Evolutionary conservation across 2,329 filamentous ascomycete species (phyloP).

Genomic region (Mycosphaerelloides madeirae): DNA sequence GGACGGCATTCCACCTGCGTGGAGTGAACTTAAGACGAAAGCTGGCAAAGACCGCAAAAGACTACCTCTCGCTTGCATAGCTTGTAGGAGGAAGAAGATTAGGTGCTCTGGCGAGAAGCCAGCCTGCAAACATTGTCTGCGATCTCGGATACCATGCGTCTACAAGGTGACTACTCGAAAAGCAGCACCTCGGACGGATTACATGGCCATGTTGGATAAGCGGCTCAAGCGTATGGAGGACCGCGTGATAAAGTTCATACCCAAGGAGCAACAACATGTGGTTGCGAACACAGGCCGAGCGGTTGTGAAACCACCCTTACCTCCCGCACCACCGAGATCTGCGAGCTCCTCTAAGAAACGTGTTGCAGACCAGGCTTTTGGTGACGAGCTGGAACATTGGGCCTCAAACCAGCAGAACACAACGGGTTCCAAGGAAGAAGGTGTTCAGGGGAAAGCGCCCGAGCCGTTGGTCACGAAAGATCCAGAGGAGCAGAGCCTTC

Average conservation of each 20-base stretch:
- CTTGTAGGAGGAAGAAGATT: conserved; percentile 95
- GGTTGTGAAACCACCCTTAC: conserved; percentile 74
- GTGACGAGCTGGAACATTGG: conserved; percentile 76
- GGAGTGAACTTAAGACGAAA: conserved; percentile 53
- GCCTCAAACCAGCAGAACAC: conserved; percentile 45
- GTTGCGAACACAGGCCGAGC: conserved; percentile 68
- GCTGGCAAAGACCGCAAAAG: conserved; percentile 95
- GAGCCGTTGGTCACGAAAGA: conserved; percentile 36
- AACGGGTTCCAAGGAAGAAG: conserved; percentile 35
- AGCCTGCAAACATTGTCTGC: conserved; percentile 90
- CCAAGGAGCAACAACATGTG: conserved; percentile 73
- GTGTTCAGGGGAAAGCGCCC: conserved; percentile 5
- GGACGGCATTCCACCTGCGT: conserved; percentile 34
- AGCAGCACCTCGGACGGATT: conserved; percentile 89
- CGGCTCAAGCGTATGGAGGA: conserved; percentile 96
- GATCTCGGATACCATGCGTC: conserved; percentile 89
- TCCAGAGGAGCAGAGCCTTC: conserved; percentile 68
- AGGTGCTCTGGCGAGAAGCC: conserved; percentile 96
- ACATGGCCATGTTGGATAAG: conserved; percentile 99
- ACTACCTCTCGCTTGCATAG: conserved; percentile 88
- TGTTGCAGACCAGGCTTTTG: conserved; percentile 81
- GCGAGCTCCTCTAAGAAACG: conserved; percentile 64
- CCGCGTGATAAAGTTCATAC: conserved; percentile 90
- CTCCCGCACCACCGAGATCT: conserved; percentile 53
- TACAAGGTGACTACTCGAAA: conserved; percentile 97